Conservation (phyloP, 2,329 filamentous ascomycete genomes). For the Phaeosphaeriaceae sp. region DNA sequence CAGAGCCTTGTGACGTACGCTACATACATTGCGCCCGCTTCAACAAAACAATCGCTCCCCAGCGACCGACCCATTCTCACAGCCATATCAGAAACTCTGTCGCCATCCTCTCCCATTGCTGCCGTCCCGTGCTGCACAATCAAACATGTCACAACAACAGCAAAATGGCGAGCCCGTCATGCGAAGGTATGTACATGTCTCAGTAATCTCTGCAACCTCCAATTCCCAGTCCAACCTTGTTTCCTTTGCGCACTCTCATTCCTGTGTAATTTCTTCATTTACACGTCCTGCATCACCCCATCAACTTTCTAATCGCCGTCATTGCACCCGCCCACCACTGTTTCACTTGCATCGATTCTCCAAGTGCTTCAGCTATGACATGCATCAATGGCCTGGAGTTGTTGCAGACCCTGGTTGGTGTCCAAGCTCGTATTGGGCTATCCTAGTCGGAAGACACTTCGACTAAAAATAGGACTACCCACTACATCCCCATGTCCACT, state of each 20-base stretch:
- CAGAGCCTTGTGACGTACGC: conserved; percentile 6
- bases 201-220: conserved; percentile 6
- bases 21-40: neutral
- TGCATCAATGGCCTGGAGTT: conserved; percentile 31
- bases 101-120: conserved; percentile 4
- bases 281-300: neutral
- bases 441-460: conserved; percentile 42
- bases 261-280: neutral
- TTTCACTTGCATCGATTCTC: neutral
- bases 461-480: conserved; percentile 46
- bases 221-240: conserved; percentile 6
- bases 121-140: conserved; percentile 6
- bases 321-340: neutral
- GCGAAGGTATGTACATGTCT: conserved; percentile 63
- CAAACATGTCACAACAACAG: conserved; percentile 48
- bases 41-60: neutral
- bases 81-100: neutral
- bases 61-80: neutral
- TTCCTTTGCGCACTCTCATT: conserved; percentile 1
- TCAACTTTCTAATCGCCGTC: neutral
- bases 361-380: conserved; percentile 14
- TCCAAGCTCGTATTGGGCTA: conserved; percentile 49
- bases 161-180: conserved; percentile 62
- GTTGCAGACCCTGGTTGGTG: conserved; percentile 34
- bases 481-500: conserved; percentile 41